Evolutionary conservation across 371 early-diverging fungal genomes (phyloP), one percentile per base, ranked within the genome.

Genomic region (Mucor velutinosus): DNA sequence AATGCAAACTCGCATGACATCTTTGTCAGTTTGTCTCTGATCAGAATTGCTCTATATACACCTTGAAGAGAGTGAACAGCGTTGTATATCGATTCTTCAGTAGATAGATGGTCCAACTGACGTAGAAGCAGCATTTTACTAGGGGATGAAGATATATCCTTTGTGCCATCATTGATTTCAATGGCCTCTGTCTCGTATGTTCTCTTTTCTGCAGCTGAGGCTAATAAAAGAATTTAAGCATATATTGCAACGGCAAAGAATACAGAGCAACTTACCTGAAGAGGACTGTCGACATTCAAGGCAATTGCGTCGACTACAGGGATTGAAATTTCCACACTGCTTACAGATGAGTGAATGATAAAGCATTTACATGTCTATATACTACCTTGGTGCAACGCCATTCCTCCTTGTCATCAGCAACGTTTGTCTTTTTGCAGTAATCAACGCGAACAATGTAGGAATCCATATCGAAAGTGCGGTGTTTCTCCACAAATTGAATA

Each of bases 1-100:
- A 88, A 88, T 2, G 84, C 87, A 69, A 86, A 89, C 29, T 84
- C 86, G 60, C 81, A 83, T 21, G 86, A 84, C 71, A 86, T 76
- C 25, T 77, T 76, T 21, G 83, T 85, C 63, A 78, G n/a, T 25
- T 87, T 80, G 60, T 87, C 89, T 43, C 79, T 73, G 32, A 89
- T 79, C n/a, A 89, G 57, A 0, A 83, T 64, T 7, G 72, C 70
- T 2, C 83, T 76, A 27, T 69, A 65, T 10, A 80, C 47, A 4
- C 79, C 81, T n/a, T 66, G 58, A 35, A 77, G 70, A 32, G 64
- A 25, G 33, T 63, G 49, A 3, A 77, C 67, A 4, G 75, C 76
- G 10, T 72, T 58, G 49, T 66, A 76, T 21, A 89, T 74, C 23
- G 75, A 73, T 65, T 89, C 87, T 58, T 86, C 87, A 2, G 85